phyloP scores from a whole-genome alignment of 495 filamentous ascomycete species.

The Rhypophila decipiens region DNA sequence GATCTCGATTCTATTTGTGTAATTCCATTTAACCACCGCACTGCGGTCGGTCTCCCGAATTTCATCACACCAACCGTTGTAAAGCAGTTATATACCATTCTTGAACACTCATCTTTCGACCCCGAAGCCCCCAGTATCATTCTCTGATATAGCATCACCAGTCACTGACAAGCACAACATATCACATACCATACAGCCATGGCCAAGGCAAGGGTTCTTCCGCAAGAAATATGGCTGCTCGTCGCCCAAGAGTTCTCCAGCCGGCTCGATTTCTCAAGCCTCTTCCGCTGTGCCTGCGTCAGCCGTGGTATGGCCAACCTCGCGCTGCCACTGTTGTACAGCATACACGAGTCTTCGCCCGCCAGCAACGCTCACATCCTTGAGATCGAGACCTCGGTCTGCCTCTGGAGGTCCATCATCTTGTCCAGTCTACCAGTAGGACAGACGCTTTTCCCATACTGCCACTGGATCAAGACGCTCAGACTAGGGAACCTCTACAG shows the following conservation, averaged over 20 bases:
- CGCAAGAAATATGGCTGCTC: slow-evolving; percentile 55
- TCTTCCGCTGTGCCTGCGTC: slow-evolving; percentile 50
- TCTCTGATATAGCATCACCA: background rate
- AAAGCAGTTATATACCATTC: too few relatives aligned
- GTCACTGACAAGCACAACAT: background rate
- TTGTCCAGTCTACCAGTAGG: slow-evolving; percentile 59
- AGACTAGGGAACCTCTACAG: slow-evolving; percentile 54
- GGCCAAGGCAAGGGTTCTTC: slow-evolving; percentile 25
- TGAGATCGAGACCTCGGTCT: slow-evolving; percentile 42
- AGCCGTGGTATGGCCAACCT: slow-evolving; percentile 47
- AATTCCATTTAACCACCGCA: too few relatives aligned
- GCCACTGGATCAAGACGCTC: slow-evolving; percentile 57
- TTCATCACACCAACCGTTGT: too few relatives aligned
- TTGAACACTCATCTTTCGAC: too few relatives aligned
- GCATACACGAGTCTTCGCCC: slow-evolving; percentile 28
- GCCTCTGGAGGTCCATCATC: slow-evolving; percentile 64
- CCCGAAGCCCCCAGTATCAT: too few relatives aligned
- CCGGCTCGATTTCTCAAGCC: slow-evolving; percentile 46
- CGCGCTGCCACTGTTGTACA: slow-evolving; percentile 58
- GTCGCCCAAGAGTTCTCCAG: slow-evolving; percentile 50
- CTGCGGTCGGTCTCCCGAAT: too few relatives aligned
- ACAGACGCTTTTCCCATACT: slow-evolving; percentile 62
- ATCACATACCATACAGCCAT: background rate
- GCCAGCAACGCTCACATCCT: slow-evolving; percentile 8
- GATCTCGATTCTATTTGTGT: too few relatives aligned